phyloP scores from a whole-genome alignment of 2,329 filamentous ascomycete genomes.

The Grosmannia clavigera region DNA sequence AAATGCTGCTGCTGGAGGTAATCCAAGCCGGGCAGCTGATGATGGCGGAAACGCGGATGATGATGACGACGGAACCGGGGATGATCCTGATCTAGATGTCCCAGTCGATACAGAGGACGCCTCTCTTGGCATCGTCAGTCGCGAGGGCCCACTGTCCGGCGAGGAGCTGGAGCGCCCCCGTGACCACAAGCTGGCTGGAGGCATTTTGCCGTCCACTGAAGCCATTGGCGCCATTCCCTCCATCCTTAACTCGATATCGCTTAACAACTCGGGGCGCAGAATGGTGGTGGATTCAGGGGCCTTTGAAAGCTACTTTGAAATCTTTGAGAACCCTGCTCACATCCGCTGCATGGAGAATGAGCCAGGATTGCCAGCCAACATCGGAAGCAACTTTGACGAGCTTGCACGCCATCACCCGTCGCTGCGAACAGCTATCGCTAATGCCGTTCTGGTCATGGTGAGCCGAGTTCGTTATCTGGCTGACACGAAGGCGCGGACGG shows the following conservation, averaged over 20 bases:
- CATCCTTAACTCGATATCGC: slow-evolving; percentile 84
- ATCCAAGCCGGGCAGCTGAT: slow-evolving; percentile 13
- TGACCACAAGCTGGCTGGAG: slow-evolving; percentile 41
- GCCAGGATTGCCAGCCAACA: slow-evolving; percentile 51
- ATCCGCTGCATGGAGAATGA: slow-evolving; percentile 71
- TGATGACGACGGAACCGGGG: neutral
- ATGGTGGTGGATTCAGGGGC: slow-evolving; percentile 75
- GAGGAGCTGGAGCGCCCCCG: slow-evolving; percentile 34
- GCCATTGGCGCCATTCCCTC: slow-evolving; percentile 78
- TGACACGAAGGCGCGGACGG: slow-evolving; percentile 52
- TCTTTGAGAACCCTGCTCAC: slow-evolving; percentile 90
- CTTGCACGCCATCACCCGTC: slow-evolving; percentile 84
- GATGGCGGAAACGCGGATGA: neutral
- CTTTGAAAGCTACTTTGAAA: slow-evolving; percentile 78
- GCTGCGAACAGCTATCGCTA: slow-evolving; percentile 67
- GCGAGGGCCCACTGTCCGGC: slow-evolving; percentile 40
- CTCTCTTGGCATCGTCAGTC: slow-evolving; percentile 21
- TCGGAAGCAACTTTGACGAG: slow-evolving; percentile 86
- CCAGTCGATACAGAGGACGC: slow-evolving; percentile 23
- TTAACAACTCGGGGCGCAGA: slow-evolving; percentile 78
- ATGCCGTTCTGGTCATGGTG: slow-evolving; percentile 81
- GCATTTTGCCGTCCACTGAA: slow-evolving; percentile 78
- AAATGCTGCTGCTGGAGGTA: slow-evolving; percentile 13
- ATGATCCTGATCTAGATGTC: slow-evolving; percentile 18
- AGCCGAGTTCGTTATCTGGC: slow-evolving; percentile 67